phyloP scores from a whole-genome alignment of 495 filamentous ascomycete genomes.

The Collariella sp. region DNA sequence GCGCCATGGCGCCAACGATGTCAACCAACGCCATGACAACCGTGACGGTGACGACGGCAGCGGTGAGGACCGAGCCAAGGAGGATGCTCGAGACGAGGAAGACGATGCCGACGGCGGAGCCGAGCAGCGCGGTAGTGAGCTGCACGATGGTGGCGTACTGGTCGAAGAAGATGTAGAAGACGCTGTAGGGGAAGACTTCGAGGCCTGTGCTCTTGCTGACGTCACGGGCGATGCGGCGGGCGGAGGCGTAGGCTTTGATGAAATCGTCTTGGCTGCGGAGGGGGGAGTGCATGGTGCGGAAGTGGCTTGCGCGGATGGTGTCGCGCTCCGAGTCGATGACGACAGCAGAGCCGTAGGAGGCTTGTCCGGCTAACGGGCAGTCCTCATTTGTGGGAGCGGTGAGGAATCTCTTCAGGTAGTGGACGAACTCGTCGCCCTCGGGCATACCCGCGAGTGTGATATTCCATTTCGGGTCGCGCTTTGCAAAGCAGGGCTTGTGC shows the following conservation, averaged over 20 bases:
- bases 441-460: slow-evolving; percentile 85
- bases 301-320: slow-evolving; percentile 74
- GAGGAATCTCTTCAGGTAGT: slow-evolving; percentile 78
- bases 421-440: slow-evolving; percentile 77
- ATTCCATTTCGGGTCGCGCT: slow-evolving; percentile 73
- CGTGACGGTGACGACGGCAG: slow-evolving; percentile 68
- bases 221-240: slow-evolving; percentile 74
- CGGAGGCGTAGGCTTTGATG: slow-evolving; percentile 80
- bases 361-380: slow-evolving; percentile 81
- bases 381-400: slow-evolving; percentile 66
- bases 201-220: slow-evolving; percentile 60
- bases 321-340: slow-evolving; percentile 59
- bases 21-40: slow-evolving; percentile 92
- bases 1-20: slow-evolving; percentile 88
- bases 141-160: slow-evolving; percentile 81
- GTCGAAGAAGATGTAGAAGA: slow-evolving; percentile 98
- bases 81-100: slow-evolving; percentile 67
- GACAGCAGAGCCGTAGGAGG: slow-evolving; percentile 76
- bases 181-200: slow-evolving; percentile 86
- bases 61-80: slow-evolving; percentile 77
- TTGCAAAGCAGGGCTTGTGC: slow-evolving; percentile 63
- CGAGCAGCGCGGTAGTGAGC: slow-evolving; percentile 68
- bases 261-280: slow-evolving; percentile 87
- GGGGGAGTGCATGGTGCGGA: slow-evolving; percentile 80
- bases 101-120: slow-evolving; percentile 75